Conservation (phyloP, 192 early-diverging fungal genomes). For the Glomus cerebriforme region DNA sequence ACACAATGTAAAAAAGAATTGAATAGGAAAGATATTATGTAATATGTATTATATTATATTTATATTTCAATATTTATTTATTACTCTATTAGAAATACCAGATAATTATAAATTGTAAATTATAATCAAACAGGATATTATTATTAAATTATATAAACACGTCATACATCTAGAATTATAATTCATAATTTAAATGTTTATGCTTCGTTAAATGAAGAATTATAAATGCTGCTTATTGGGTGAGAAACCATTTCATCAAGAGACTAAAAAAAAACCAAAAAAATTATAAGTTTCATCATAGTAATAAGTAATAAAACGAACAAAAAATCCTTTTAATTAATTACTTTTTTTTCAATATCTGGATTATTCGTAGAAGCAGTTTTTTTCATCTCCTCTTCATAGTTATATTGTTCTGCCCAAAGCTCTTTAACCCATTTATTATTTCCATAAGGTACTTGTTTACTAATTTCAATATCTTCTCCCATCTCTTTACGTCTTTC, state of each 20-base stretch:
- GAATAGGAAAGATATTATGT: too few relatives aligned
- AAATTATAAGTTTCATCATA: not conserved
- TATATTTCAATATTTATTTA: too few relatives aligned
- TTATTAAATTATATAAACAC: too few relatives aligned
- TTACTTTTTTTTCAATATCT: not conserved
- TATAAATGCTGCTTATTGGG: not conserved
- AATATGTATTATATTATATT: too few relatives aligned
- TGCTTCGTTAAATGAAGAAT: not conserved
- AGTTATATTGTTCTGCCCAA: constrained; percentile 42
- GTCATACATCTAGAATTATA: too few relatives aligned
- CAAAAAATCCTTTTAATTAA: not conserved
- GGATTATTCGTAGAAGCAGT: not conserved
- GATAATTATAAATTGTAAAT: too few relatives aligned
- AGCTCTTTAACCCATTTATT: constrained; percentile 45
- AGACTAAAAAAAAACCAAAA: not conserved
- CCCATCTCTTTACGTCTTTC: constrained; percentile 34
- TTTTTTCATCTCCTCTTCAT: not conserved
- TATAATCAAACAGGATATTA: too few relatives aligned
- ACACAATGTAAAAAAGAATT: too few relatives aligned
- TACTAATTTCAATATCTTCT: constrained; percentile 17
- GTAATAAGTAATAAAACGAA: not conserved
- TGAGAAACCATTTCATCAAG: not conserved
- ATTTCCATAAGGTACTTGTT: constrained; percentile 38
- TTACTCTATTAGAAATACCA: too few relatives aligned
- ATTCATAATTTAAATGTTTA: too few relatives aligned